Evolutionary conservation across 2,329 filamentous ascomycete genomes (phyloP).

Genomic region (Trichoderma aggressivum): DNA sequence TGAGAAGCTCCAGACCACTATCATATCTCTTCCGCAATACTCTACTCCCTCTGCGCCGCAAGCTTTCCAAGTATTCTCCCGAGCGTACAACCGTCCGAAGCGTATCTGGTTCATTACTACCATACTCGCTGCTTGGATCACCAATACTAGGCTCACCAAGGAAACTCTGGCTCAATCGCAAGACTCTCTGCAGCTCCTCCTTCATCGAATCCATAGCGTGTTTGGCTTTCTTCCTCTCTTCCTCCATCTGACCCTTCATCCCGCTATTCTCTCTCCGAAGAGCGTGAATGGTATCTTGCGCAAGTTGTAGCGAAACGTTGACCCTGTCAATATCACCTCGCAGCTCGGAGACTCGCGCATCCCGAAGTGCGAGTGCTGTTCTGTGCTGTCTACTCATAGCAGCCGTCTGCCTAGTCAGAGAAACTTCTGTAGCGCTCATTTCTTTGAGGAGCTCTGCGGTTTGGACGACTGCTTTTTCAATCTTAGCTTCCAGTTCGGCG

Average conservation of each 20-base stretch:
- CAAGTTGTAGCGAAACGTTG: background rate
- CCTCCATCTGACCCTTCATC: background rate
- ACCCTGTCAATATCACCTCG: background rate
- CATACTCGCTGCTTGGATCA: background rate
- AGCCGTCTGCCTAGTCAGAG: background rate
- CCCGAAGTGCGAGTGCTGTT: background rate
- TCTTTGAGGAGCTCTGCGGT: background rate
- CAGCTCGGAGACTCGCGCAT: background rate
- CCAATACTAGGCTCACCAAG: slow-evolving; percentile 34
- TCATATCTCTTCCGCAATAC: background rate
- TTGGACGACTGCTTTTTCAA: slow-evolving; percentile 28
- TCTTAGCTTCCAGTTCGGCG: slow-evolving; percentile 43
- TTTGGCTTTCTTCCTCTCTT: slow-evolving; percentile 4
- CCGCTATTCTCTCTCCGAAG: background rate
- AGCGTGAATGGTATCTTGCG: background rate
- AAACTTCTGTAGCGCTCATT: background rate
- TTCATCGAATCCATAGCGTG: slow-evolving; percentile 36
- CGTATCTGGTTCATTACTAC: background rate
- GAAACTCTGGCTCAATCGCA: slow-evolving; percentile 46
- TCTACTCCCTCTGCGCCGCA: background rate
- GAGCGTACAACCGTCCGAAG: background rate
- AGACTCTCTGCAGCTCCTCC: slow-evolving; percentile 48
- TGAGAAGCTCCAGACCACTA: background rate
- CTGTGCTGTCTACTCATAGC: background rate
- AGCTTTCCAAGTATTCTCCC: background rate